Evolutionary conservation across 768 basidiomycete genomes (phyloP), one percentile per base, ranked within the genome.

Genomic region (Collybia nuda): DNA sequence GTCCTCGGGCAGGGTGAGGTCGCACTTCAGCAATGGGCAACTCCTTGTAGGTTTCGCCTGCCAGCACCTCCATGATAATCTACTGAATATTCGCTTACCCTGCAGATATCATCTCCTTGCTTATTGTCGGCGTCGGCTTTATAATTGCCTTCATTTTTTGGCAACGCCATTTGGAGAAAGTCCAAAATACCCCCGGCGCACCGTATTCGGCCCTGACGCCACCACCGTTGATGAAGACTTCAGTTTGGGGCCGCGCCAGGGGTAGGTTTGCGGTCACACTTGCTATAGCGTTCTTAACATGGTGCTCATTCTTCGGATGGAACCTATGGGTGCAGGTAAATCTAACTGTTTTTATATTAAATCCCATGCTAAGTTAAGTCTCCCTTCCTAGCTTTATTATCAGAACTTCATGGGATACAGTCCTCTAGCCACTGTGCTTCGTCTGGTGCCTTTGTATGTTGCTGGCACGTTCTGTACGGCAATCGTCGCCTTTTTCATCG

Each of bases 381-480:
- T 7, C 2, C 17, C 36, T 2, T 23, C 21, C 14, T 48, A 88
- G 82, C 61, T 90, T 4, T 90, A 83, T 59, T 92, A 89, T 61
- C 88, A 92, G 58, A 74, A 81, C 41, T 91, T 83, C 61, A 55
- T 73, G n/a, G 57, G 67, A 0, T 73, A 83, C 3, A 72, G 65
- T 0, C 84, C 88, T 0, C 66, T 92, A 14, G 67, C 71, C 8
- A 79, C 85, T 0, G 86, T 89, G 64, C 52, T 87, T 17, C 79
- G 87, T 1, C 67, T 91, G 42, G 50, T 90, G 1, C 90, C 90
- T 0, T 88, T 88, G 85, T 78, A 80, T 24, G 59, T 90, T 14
- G 77, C 77, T 11, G 90, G 90, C 3, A 51, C 81, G 5, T 32
- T 79, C 2, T 85, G 84, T 59, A 90, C 89, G 59, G 52, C 84